These are phyloP conservation scores for Mucor plumbeus DNA, from an alignment of 371 early-diverging fungal species.

Conservation along the genomic window DNA sequence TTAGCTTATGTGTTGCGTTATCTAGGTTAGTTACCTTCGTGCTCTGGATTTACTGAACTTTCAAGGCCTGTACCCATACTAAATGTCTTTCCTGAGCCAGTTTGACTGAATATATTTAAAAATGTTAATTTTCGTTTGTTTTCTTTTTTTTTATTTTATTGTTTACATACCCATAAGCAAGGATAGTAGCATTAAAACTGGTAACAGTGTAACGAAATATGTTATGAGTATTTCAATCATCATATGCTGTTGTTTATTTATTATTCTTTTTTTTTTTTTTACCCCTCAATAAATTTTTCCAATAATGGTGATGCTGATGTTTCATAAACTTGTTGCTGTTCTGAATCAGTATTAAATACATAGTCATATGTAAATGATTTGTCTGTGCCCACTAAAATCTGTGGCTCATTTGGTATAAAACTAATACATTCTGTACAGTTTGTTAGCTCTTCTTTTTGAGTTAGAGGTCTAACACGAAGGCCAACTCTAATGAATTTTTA, in stretches of 20 bases:
- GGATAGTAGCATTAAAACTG: constrained; percentile 80
- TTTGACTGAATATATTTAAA: constrained; percentile 38
- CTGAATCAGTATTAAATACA: constrained; percentile 71
- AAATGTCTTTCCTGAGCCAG: constrained; percentile 64
- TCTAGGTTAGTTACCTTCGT: constrained; percentile 34
- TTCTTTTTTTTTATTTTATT: too few relatives aligned
- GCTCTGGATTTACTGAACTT: constrained; percentile 36
- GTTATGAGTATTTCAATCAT: not conserved
- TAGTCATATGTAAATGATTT: constrained; percentile 85
- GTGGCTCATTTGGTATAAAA: constrained; percentile 65
- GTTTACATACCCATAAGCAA: constrained; percentile 88
- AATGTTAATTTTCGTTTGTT: too few relatives aligned
- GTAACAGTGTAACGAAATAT: not conserved
- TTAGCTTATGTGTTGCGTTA: not conserved
- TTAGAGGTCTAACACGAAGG: constrained; percentile 80
- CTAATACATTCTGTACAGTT: constrained; percentile 72
- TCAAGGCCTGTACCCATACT: constrained; percentile 58
- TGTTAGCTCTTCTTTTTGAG: constrained; percentile 69
- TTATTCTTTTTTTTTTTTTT: constrained; percentile 29
- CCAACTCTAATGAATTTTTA: constrained; percentile 64
- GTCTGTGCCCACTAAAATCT: constrained; percentile 65
- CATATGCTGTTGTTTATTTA: not conserved
- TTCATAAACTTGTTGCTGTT: constrained; percentile 75
- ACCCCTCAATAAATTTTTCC: constrained; percentile 88
- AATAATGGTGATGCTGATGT: constrained; percentile 73